Evolutionary conservation across 2,329 filamentous ascomycete genomes (phyloP), one percentile per base, ranked within the genome.

Genomic region (Raffaelea deltoideospora): DNA sequence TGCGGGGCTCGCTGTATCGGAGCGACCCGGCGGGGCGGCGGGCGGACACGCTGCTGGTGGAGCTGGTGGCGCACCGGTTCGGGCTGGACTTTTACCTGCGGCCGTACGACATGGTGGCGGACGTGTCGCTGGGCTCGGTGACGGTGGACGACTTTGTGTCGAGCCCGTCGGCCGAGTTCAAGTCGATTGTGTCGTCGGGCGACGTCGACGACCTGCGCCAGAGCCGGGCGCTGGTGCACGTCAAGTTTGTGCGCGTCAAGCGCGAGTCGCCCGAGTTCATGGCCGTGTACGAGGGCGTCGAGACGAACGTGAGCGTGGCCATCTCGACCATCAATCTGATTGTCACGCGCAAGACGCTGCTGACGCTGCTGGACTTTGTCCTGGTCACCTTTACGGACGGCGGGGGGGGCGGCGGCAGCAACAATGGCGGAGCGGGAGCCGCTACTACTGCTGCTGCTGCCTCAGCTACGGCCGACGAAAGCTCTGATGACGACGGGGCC

Each of bases 321-420:
- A 77, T 99, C 11, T 95, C 90, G 0, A 98, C 90, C 0, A 94
- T 99, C 60, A 96, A 96, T 52, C 57, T 98, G 18, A 76, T 98
- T 24, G 86, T 99, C 9, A 99, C 92, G 0, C 70, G 92, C 45
- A 88, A 81, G 57, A 98, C 92, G 0, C 63, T 98, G 3, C 65
- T 99, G 37, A 98, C 88, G 0, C 62, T 99, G 1, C 61, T 98
- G 31, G 90, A 99, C 54, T 99, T 98, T 50, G 78, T 95, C 24
- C 73, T 98, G 15, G 68, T 86, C 29, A 99, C 90, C 0, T 99
- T 99, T 50, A 79, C 88, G 1, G 34, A 37, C 27, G 74, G 67
- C 42, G 68, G 67, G 8, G 67, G 65, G 5, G 26, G 26, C 26
- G n/a, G 26, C 26, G 26, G 8, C 26, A 27, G 13, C 26, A 27